A percentile compares a stretch with the other conserved stretches of the same genome.
Evolutionary conservation across 139 green algal species (phyloP).

Genomic region (Coelastrella sp.): DNA sequence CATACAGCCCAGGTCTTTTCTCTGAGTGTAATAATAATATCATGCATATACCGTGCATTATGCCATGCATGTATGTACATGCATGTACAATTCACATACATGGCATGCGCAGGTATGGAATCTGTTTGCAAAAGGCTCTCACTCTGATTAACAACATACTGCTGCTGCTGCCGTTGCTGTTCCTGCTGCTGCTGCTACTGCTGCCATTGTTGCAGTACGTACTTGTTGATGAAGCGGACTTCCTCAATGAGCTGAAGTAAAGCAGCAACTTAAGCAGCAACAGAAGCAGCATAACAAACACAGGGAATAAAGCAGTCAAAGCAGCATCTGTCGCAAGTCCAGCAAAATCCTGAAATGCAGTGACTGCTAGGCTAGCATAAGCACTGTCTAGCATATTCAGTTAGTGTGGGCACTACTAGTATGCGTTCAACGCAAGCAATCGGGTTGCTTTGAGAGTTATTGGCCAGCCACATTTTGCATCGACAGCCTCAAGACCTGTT

Average conservation of each 20-base stretch:
- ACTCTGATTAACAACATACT: neutral
- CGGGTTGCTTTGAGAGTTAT: too few relatives aligned
- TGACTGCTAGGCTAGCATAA: too few relatives aligned
- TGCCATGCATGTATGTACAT: neutral
- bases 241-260: conserved; percentile 65
- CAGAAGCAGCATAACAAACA: neutral
- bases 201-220: conserved; percentile 49
- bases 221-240: conserved; percentile 81
- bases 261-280: neutral
- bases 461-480: too few relatives aligned
- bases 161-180: too few relatives aligned
- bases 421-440: too few relatives aligned
- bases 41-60: neutral
- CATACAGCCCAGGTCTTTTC: neutral
- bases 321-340: too few relatives aligned
- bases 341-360: too few relatives aligned
- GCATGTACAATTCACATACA: too few relatives aligned
- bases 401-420: too few relatives aligned
- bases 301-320: too few relatives aligned
- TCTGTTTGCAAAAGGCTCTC: neutral
- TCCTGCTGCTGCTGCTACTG: conserved; percentile 11
- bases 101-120: neutral
- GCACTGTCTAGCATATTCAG: too few relatives aligned
- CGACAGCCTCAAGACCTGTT: too few relatives aligned
- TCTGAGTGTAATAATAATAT: neutral